Conservation (phyloP, 441 rosid genomes). For the Adansonia madagascariensis region DNA sequence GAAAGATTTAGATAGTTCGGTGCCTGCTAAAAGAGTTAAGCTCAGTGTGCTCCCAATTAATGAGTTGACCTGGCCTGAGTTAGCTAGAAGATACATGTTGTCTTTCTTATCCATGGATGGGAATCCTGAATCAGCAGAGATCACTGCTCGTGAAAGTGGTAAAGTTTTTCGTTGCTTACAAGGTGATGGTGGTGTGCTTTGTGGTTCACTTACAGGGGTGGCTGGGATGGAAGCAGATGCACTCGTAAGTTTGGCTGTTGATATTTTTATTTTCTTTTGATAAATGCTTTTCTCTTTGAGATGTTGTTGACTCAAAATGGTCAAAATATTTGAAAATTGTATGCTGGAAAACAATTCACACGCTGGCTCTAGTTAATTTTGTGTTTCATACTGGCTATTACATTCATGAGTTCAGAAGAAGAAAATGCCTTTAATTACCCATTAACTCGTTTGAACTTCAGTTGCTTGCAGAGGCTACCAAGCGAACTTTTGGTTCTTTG, state of each 20-base stretch:
- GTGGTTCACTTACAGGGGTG: slow-evolving; percentile 94
- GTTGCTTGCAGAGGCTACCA: slow-evolving; percentile 98
- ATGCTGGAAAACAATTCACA: background rate
- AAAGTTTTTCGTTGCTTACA: slow-evolving; percentile 90
- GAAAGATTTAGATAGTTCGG: slow-evolving; percentile 71
- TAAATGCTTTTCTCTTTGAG: slow-evolving; percentile 2
- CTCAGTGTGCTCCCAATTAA: slow-evolving; percentile 83
- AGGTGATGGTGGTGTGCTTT: slow-evolving; percentile 98
- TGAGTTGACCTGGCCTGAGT: slow-evolving; percentile 94
- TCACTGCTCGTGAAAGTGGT: slow-evolving; percentile 80
- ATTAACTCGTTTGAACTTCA: slow-evolving; percentile 48
- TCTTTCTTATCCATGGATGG: slow-evolving; percentile 88
- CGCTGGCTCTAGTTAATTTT: background rate
- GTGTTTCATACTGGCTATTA: background rate
- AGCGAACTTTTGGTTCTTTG: slow-evolving; percentile 70
- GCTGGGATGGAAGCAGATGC: slow-evolving; percentile 99
- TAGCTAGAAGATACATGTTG: slow-evolving; percentile 86
- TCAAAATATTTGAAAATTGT: background rate
- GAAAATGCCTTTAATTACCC: background rate
- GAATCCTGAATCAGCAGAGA: slow-evolving; percentile 84
- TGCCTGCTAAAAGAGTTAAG: slow-evolving; percentile 63
- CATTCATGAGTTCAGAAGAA: slow-evolving; percentile 2
- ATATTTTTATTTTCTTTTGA: slow-evolving; percentile 18
- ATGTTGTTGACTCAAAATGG: slow-evolving; percentile 7
- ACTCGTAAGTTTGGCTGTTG: slow-evolving; percentile 63